Evolutionary conservation across 768 basidiomycete genomes (phyloP).

Genomic region (Lactifluus echinatus): DNA sequence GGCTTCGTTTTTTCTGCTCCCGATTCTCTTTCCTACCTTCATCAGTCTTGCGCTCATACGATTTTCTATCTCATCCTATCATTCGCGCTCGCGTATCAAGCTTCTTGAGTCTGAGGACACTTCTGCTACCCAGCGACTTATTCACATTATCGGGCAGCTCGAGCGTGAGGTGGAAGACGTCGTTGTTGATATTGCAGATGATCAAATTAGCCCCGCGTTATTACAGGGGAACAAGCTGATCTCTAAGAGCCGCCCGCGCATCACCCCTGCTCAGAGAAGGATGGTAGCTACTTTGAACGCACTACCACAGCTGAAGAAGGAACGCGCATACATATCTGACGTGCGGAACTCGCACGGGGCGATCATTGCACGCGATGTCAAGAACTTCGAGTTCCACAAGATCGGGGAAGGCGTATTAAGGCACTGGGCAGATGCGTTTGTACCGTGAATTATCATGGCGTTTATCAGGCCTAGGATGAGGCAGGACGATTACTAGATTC

Average conservation of each 20-base stretch:
- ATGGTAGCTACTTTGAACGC: slow-evolving; percentile 55
- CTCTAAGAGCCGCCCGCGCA: slow-evolving; percentile 23
- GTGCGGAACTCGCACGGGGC: slow-evolving; percentile 61
- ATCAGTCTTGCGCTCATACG: slow-evolving; percentile 47
- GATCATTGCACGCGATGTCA: slow-evolving; percentile 61
- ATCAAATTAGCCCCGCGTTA: slow-evolving; percentile 6
- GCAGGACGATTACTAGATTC: not conserved
- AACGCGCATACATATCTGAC: slow-evolving; percentile 52
- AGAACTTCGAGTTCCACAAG: slow-evolving; percentile 48
- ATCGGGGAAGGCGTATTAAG: slow-evolving; percentile 56
- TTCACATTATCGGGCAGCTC: slow-evolving; percentile 46
- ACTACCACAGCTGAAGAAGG: slow-evolving; percentile 61
- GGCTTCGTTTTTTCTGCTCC: slow-evolving; percentile 48
- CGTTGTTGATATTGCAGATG: slow-evolving; percentile 52
- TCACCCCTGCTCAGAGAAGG: slow-evolving; percentile 48
- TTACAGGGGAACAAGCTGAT: slow-evolving; percentile 14
- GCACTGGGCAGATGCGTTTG: slow-evolving; percentile 63
- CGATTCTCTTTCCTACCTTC: slow-evolving; percentile 55
- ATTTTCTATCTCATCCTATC: slow-evolving; percentile 46
- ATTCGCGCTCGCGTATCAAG: slow-evolving; percentile 57
- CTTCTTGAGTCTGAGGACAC: slow-evolving; percentile 47
- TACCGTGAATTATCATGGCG: slow-evolving; percentile 26
- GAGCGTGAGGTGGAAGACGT: slow-evolving; percentile 55
- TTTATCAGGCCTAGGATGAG: not conserved
- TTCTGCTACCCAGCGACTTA: slow-evolving; percentile 41